Base-by-base conservation (phyloP, 768 basidiomycete species). In the Auriscalpium microsporum region DNA sequence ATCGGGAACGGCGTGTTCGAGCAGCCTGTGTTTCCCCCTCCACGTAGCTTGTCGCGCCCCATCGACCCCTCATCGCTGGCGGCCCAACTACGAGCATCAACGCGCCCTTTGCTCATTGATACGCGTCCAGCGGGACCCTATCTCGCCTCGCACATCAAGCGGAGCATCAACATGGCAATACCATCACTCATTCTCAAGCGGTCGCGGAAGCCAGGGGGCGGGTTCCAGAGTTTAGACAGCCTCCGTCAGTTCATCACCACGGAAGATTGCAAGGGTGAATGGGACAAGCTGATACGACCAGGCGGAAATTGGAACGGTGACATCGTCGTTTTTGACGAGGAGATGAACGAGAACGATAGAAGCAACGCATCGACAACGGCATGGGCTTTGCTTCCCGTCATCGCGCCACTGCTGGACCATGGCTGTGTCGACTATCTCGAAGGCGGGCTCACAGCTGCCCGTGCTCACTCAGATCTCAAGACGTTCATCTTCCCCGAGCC, bases 161-260 rank as follows among this genome's bases (percentile, higher is more conserved):
- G 82, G 60, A 87, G 85, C 67, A 79, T 92, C 57, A 94, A 94
- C 69, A 77, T 96, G 48, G 86, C 86, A 35, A 88, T 96, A 45
- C 93, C 94, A 0, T 87, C 90, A 23, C 81, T 96, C 64, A 92
- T 96, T 64, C 81, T 94, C 62, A 93, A 92, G 68, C 84, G 93
- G 17, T 86, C 79, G 59, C 77, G 82, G 58, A 89, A 87, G 65
- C 81, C 85, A 2, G 83, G 79, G 35, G 82, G 78, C 59, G 82
- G 79, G 2, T 80, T 90, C 61, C 81, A 79, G 53, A 78, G 78
- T 34, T 71, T 90, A 48, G 79, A 84, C 59, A 77, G 84, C 0
- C 72, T 95, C 54, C 82, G 84, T 50, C 84, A 87, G 63, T 95
- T 86, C 65, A 81, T 93, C 64, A 91, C 87, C 5, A 90, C 89